Conservation (phyloP, 108 stramenopile genomes). For the Phaeodactylum tricornutum region DNA sequence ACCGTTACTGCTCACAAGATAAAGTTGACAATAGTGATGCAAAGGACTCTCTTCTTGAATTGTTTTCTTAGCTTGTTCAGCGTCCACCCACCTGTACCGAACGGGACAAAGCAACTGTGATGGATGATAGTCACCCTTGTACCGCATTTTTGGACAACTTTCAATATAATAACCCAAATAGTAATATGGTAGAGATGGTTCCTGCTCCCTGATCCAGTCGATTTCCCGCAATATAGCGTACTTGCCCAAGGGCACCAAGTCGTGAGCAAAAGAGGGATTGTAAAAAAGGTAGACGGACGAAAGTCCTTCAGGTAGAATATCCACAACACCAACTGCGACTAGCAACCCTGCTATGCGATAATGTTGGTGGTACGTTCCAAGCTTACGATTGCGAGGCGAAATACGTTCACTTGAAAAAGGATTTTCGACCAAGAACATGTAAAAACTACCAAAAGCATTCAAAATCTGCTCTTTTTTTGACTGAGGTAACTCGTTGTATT, state of each 20-base stretch:
- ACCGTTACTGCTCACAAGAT: not conserved
- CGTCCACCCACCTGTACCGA: constrained; percentile 69
- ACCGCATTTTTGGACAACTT: constrained; percentile 87
- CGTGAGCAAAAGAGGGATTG: constrained; percentile 64
- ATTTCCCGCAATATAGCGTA: constrained; percentile 90
- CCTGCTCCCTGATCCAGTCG: constrained; percentile 55
- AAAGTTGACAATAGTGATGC: constrained; percentile 33
- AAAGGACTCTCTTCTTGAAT: constrained; percentile 38
- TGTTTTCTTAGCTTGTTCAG: constrained; percentile 40
- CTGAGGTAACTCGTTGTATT: not conserved
- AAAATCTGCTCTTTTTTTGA: not conserved
- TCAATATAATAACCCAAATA: constrained; percentile 97
- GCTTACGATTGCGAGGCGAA: constrained; percentile 8
- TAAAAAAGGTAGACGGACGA: constrained; percentile 95
- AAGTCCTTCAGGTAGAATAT: constrained; percentile 83
- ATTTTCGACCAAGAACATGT: constrained; percentile 66
- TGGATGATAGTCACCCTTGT: constrained; percentile 95
- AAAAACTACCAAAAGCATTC: constrained; percentile 22
- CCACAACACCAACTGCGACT: constrained; percentile 89
- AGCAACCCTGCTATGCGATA: constrained; percentile 76
- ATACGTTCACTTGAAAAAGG: constrained; percentile 29
- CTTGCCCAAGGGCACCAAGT: constrained; percentile 77
- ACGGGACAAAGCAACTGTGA: constrained; percentile 85
- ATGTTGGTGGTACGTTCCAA: constrained; percentile 84
- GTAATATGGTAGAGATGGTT: constrained; percentile 57